Base-by-base conservation (phyloP, 2,329 filamentous ascomycete species). In the Cladosporium cucumerinum region DNA sequence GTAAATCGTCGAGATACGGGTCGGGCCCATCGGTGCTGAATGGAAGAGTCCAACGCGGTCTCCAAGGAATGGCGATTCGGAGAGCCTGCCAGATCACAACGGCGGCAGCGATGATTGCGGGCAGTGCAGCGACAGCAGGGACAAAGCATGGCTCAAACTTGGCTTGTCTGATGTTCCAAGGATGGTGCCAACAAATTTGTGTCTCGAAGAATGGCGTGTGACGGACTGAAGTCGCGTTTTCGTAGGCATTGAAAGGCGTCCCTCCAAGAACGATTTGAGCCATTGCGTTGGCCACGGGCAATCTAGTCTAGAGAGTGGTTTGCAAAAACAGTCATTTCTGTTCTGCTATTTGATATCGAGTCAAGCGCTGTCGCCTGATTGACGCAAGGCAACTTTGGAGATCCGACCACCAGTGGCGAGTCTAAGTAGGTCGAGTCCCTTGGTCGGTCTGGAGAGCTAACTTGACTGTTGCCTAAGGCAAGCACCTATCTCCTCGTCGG, bases 21-120 rank as follows among this genome's bases (percentile, higher is more conserved):
- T 57, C 48, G 18, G 69, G 68, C 23, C 74, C 68, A 65, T 85
- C 83, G 21, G 78, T 70, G 21, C 87, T 74, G 66, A 87, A 87
- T 4, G 82, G 77, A 57, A 71, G 77, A 23, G 78, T 79, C 85
- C 85, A 87, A 75, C 69, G 73, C 36, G 85, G 81, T 49, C 78
- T 75, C 70, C 74, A 76, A 5, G 67, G 63, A n/a, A 71, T 66
- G 3, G 77, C 66, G 3, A 78, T 59, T 30, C 72, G 67, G 3
- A 80, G 43, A 5, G 73, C 68, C 65, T 79, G 77, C 8, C 68
- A 68, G n/a, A 80, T 57, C 2, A 80, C 66, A n/a, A 81, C 67
- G 21, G 78, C 39, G 28, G 70, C 74, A 48, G 73, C 77, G 18
- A 80, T 54, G 5, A 77, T 62, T 10, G 75, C 74, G 48, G 79